Evolutionary conservation across 352 stramenopile species (phyloP).

Genomic region (Sclerospora graminicola): DNA sequence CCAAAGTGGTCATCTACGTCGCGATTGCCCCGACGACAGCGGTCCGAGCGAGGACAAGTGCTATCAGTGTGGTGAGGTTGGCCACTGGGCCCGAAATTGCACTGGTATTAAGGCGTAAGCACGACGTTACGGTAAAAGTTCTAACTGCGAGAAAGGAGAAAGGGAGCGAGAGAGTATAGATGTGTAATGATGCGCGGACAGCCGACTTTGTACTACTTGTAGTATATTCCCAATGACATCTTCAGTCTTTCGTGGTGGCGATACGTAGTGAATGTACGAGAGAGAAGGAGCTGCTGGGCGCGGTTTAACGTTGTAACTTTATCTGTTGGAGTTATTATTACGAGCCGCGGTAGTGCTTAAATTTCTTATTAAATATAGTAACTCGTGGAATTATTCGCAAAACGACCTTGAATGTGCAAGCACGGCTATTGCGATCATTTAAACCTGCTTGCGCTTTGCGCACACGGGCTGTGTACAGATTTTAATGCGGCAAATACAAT

Average conservation of each 20-base stretch:
- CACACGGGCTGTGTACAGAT: too few relatives aligned
- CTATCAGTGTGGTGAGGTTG: constrained; percentile 70
- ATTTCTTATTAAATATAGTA: too few relatives aligned
- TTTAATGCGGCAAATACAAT: too few relatives aligned
- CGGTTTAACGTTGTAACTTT: too few relatives aligned
- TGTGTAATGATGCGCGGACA: constrained; percentile 33
- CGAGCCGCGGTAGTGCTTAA: too few relatives aligned
- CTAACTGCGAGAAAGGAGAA: constrained; percentile 27
- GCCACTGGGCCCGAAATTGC: constrained; percentile 79
- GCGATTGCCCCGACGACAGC: constrained; percentile 74
- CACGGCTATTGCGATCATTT: too few relatives aligned
- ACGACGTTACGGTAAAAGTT: constrained; percentile 10
- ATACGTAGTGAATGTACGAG: constrained; percentile 32
- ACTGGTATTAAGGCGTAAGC: constrained; percentile 39
- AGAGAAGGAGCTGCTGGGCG: too few relatives aligned
- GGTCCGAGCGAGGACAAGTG: constrained; percentile 63
- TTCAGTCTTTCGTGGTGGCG: constrained; percentile 32
- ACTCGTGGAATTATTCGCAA: too few relatives aligned
- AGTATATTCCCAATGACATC: constrained; percentile 41
- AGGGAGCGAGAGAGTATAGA: constrained; percentile 35
- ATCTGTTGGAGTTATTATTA: too few relatives aligned
- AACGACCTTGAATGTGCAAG: too few relatives aligned
- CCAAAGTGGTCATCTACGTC: constrained; percentile 54
- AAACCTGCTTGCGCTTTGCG: too few relatives aligned
- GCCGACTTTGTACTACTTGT: constrained; percentile 53